These are phyloP conservation scores for Leccinum glutinopallens DNA, from an alignment of 1,284 basidiomycete species.

Conservation along the genomic window DNA sequence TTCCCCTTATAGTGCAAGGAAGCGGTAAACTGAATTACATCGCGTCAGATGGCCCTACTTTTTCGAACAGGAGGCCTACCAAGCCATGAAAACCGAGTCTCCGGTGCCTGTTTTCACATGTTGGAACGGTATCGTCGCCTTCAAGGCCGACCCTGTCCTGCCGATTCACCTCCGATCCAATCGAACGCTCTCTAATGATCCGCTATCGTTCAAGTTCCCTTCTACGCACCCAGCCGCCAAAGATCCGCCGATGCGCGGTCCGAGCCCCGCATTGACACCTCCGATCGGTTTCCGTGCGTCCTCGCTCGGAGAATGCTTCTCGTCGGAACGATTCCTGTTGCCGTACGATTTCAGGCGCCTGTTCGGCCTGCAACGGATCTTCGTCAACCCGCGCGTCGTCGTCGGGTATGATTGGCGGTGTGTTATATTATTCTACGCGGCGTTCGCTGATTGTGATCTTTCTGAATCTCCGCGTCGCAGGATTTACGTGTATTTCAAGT, in stretches of 20 bases:
- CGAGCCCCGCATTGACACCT: conserved; percentile 37
- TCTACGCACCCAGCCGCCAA: conserved; percentile 20
- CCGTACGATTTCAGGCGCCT: conserved; percentile 57
- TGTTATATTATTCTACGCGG: conserved; percentile 1
- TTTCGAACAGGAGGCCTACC: conserved; percentile 39
- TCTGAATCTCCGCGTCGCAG: conserved; percentile 6
- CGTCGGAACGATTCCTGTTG: conserved; percentile 56
- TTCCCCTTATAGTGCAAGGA: neutral
- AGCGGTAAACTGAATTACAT: neutral
- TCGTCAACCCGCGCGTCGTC: conserved; percentile 27
- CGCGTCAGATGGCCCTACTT: conserved; percentile 53
- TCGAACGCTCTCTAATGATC: conserved; percentile 32
- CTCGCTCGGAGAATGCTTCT: conserved; percentile 46
- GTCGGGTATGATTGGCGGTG: conserved; percentile 26
- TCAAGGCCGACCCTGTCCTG: conserved; percentile 49
- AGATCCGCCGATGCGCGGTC: conserved; percentile 18
- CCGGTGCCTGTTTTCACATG: conserved; percentile 54
- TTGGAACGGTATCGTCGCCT: conserved; percentile 62
- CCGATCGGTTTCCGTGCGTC: conserved; percentile 49
- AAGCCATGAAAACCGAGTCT: conserved; percentile 40
- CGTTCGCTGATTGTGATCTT: neutral
- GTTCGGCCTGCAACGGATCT: conserved; percentile 39
- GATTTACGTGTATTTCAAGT: conserved; percentile 50
- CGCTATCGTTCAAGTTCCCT: conserved; percentile 22
- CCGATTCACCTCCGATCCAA: conserved; percentile 37